These are phyloP conservation scores for Serpula lacrymans DNA, from an alignment of 768 basidiomycete genomes.

Conservation along the genomic window DNA sequence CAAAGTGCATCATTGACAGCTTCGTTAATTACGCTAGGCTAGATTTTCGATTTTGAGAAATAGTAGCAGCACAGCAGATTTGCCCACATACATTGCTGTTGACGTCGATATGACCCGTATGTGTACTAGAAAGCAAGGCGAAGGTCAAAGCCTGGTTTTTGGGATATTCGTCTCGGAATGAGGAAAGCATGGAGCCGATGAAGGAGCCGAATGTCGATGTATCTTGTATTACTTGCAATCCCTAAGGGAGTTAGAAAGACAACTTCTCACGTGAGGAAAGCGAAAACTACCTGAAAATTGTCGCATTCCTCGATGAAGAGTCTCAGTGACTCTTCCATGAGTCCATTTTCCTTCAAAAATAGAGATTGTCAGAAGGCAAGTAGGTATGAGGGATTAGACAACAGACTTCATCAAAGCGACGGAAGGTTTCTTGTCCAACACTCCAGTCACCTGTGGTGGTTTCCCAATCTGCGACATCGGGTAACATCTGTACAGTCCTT, in stretches of 20 bases:
- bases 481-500: constrained; percentile 59
- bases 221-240: constrained; percentile 66
- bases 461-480: constrained; percentile 58
- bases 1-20: constrained; percentile 63
- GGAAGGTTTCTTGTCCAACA: constrained; percentile 47
- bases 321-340: constrained; percentile 70
- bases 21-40: constrained; percentile 38
- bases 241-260: constrained; percentile 37
- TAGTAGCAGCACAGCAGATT: neutral
- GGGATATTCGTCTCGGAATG: constrained; percentile 64
- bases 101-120: constrained; percentile 28
- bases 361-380: constrained; percentile 3
- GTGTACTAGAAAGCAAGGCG: constrained; percentile 50
- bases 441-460: constrained; percentile 54
- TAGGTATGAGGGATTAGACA: neutral
- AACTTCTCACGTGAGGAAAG: neutral
- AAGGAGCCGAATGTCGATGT: constrained; percentile 65
- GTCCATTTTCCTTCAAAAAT: constrained; percentile 46
- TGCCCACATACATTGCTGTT: constrained; percentile 51
- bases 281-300: constrained; percentile 55
- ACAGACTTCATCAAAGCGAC: constrained; percentile 52
- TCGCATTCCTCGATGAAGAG: constrained; percentile 74
- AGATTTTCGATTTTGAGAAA: constrained; percentile 6
- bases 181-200: constrained; percentile 50
- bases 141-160: constrained; percentile 60